Conservation (phyloP, 2,329 filamentous ascomycete genomes). For the Fusarium goolgardi region DNA sequence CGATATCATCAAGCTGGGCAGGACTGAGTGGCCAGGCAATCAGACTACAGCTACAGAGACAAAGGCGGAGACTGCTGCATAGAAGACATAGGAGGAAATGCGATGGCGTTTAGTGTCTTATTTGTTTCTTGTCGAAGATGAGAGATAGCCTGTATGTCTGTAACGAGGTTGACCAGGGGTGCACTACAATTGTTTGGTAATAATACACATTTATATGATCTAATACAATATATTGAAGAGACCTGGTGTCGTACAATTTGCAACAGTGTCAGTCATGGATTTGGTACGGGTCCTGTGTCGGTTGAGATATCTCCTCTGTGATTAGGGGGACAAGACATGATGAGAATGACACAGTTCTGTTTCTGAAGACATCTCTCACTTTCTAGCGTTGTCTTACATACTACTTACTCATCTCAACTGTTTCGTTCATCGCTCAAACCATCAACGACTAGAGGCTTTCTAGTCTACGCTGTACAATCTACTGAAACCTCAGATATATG, state of each 20-base stretch:
- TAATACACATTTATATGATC: background rate
- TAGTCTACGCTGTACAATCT: background rate
- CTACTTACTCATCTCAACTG: background rate
- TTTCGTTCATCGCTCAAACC: background rate
- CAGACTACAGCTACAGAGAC: conserved; percentile 17
- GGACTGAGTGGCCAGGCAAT: conserved; percentile 63
- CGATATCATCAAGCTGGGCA: conserved; percentile 76
- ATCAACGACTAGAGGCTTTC: background rate
- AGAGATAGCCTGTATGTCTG: background rate
- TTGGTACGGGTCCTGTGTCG: background rate
- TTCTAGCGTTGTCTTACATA: conserved; percentile 1
- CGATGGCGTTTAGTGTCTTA: background rate
- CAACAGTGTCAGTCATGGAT: background rate
- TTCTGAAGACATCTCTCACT: background rate
- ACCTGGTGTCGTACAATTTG: background rate
- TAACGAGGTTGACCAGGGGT: background rate
- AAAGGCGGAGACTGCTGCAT: conserved; percentile 13
- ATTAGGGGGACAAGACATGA: background rate
- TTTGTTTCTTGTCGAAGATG: background rate
- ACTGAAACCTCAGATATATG: background rate
- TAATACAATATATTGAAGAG: background rate
- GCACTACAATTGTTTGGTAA: background rate
- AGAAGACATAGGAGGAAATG: background rate
- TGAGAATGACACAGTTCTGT: background rate
- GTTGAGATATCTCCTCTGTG: background rate